A percentile compares a stretch with the other conserved stretches of the same genome.
Evolutionary conservation across 1,284 basidiomycete genomes (phyloP).

Genomic region (Filobasidium uniguttulatum): DNA sequence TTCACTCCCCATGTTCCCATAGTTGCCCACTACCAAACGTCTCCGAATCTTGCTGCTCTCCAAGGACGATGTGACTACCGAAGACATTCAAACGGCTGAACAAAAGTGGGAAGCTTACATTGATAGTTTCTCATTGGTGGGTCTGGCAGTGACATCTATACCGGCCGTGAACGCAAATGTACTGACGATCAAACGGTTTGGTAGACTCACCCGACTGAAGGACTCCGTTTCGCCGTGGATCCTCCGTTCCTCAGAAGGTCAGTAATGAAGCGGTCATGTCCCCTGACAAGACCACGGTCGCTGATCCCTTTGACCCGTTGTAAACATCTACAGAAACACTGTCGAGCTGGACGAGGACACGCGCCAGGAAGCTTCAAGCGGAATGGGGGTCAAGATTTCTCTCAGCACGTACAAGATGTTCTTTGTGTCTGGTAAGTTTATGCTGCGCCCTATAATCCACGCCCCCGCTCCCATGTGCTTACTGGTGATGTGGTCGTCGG

Average conservation of each 20-base stretch:
- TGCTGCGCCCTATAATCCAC: not conserved
- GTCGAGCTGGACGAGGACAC: constrained; percentile 7
- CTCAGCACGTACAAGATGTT: constrained; percentile 56
- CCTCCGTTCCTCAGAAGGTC: constrained; percentile 63
- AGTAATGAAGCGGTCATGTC: constrained; percentile 19
- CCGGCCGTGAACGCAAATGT: constrained; percentile 1
- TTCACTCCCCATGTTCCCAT: not conserved
- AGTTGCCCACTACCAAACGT: constrained; percentile 56
- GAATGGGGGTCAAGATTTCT: constrained; percentile 51
- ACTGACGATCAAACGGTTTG: constrained; percentile 39
- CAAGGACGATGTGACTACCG: constrained; percentile 73
- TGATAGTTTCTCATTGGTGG: constrained; percentile 67
- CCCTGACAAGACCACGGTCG: not conserved
- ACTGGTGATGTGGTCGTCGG: not conserved
- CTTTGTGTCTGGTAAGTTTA: constrained; percentile 47
- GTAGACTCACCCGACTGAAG: constrained; percentile 40
- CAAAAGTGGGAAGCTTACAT: constrained; percentile 83
- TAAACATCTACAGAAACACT: constrained; percentile 1
- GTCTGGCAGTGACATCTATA: constrained; percentile 20
- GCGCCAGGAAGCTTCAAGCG: constrained; percentile 20
- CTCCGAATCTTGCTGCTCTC: constrained; percentile 76
- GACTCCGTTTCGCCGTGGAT: constrained; percentile 43
- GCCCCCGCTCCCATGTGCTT: no score
- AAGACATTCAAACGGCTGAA: constrained; percentile 68
- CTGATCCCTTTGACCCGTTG: no score